Conservation (phyloP, 2,329 filamentous ascomycete genomes). For the Aspergillus sp. region DNA sequence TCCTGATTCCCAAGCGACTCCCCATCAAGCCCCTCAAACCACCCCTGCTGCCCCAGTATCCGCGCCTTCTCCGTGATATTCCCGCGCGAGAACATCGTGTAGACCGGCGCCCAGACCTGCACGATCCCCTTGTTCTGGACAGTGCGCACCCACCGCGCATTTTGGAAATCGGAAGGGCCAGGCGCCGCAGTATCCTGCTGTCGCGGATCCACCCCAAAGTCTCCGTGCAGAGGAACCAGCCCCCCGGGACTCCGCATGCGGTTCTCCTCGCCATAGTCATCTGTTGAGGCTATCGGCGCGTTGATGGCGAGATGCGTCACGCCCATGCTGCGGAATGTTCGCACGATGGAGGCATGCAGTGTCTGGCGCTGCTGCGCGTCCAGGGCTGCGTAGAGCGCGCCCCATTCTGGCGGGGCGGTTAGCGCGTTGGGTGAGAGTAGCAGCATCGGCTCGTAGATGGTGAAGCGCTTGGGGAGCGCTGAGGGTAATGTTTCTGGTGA, state of each 20-base stretch:
- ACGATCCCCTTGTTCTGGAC: conserved; percentile 66
- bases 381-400: conserved; percentile 19
- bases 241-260: conserved; percentile 63
- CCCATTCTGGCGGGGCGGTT: conserved; percentile 19
- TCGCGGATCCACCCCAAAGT: conserved; percentile 53
- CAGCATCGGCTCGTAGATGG: conserved; percentile 49
- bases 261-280: conserved; percentile 46
- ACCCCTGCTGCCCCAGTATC: conserved; percentile 44
- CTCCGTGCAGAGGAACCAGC: conserved; percentile 60
- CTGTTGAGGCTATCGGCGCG: conserved; percentile 42
- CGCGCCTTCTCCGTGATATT: conserved; percentile 84
- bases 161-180: conserved; percentile 47
- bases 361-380: conserved; percentile 17
- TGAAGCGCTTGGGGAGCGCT: conserved; percentile 39
- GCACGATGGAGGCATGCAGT: conserved; percentile 36
- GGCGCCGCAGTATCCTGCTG: conserved; percentile 11
- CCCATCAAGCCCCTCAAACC: conserved; percentile 26
- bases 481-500: conserved; percentile 8
- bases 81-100: conserved; percentile 90
- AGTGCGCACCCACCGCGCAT: conserved; percentile 69
- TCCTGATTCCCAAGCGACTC: conserved; percentile 14
- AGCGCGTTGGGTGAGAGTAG: conserved; percentile 46
- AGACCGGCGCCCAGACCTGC: conserved; percentile 79
- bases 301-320: conserved; percentile 52
- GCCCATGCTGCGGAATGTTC: conserved; percentile 26